Evolutionary conservation across 257 asterid species (phyloP).

Genomic region (Lycium barbarum): DNA sequence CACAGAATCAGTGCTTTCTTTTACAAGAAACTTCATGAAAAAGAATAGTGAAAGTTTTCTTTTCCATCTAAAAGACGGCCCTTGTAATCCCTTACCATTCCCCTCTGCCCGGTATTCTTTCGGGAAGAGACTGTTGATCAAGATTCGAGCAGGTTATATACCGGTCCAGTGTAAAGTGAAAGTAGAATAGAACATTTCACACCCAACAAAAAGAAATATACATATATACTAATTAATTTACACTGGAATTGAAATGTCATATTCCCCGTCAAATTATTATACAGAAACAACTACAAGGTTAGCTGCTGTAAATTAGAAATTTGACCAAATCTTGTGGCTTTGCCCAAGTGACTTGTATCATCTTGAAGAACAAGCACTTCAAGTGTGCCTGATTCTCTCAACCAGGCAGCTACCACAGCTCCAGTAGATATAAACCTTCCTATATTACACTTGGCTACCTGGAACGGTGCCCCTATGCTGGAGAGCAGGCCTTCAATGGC

Average conservation of each 20-base stretch:
- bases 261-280: conserved; percentile 27
- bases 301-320: conserved; percentile 52
- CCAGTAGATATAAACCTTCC: conserved; percentile 87
- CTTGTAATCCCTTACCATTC: not conserved
- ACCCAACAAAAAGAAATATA: conserved; percentile 10
- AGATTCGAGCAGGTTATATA: not conserved
- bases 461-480: conserved; percentile 89
- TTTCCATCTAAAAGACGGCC: not conserved
- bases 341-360: conserved; percentile 49
- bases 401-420: conserved; percentile 79
- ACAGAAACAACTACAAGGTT: conserved; percentile 48
- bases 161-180: not conserved
- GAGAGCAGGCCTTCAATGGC: conserved; percentile 71
- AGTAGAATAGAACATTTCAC: conserved; percentile 7
- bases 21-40: not conserved
- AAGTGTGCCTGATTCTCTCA: conserved; percentile 82
- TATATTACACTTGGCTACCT: conserved; percentile 75
- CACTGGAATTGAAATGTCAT: conserved; percentile 15
- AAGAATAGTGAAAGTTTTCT: not conserved
- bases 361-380: conserved; percentile 81
- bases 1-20: not conserved
- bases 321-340: conserved; percentile 39
- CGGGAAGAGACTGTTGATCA: not conserved
- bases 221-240: conserved; percentile 27
- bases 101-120: not conserved